A percentile compares a stretch with the other conserved stretches of the same genome.
These are phyloP conservation scores for Glaciozyma antarctica DNA, from an alignment of 768 basidiomycete species.

Conservation along the genomic window DNA sequence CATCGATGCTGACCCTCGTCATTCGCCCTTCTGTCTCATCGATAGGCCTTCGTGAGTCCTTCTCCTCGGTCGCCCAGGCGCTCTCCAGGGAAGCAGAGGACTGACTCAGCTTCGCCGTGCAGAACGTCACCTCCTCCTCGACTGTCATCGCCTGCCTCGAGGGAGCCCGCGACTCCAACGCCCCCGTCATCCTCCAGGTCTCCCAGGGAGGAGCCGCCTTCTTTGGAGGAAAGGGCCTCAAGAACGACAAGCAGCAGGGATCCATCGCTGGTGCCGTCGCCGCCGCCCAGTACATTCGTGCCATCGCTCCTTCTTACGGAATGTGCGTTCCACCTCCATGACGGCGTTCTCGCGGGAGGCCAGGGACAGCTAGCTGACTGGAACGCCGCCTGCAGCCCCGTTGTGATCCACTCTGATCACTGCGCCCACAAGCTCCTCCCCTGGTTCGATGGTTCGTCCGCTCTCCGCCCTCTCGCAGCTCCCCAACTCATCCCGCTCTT, in stretches of 20 bases:
- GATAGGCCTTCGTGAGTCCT: constrained; percentile 40
- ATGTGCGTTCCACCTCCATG: constrained; percentile 53
- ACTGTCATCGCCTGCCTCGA: constrained; percentile 89
- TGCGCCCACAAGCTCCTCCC: constrained; percentile 95
- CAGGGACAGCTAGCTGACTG: background rate
- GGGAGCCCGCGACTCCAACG: constrained; percentile 90
- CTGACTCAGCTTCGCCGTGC: constrained; percentile 12
- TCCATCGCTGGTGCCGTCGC: constrained; percentile 86
- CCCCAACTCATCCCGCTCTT: background rate
- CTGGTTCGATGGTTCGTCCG: constrained; percentile 71
- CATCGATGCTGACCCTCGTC: background rate
- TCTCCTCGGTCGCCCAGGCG: constrained; percentile 15
- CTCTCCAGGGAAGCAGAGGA: constrained; percentile 1
- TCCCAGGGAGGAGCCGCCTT: constrained; percentile 95
- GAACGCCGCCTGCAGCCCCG: constrained; percentile 56
- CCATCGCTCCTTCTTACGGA: constrained; percentile 81
- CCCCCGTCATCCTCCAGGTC: constrained; percentile 94
- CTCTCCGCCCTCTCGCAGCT: background rate
- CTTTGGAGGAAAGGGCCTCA: constrained; percentile 91
- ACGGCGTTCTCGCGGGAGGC: background rate
- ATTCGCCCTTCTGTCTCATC: background rate
- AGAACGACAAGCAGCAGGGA: constrained; percentile 90
- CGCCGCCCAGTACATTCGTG: constrained; percentile 77
- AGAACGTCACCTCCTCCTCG: constrained; percentile 97
- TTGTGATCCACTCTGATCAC: constrained; percentile 95